Conservation (phyloP, 1,139 yeast genomes). For the Taphrina wiesneri region DNA sequence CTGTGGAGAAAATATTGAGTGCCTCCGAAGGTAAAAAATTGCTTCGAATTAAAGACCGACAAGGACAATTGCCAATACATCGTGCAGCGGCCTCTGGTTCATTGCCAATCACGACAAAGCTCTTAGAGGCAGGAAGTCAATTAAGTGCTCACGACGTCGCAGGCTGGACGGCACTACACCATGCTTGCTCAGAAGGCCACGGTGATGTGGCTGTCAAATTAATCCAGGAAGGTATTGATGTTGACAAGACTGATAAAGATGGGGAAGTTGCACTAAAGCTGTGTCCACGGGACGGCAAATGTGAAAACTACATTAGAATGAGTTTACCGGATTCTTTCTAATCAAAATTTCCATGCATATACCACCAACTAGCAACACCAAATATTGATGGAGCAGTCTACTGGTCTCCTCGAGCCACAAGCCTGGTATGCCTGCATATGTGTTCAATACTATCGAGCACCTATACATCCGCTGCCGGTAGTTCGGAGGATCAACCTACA, state of each 20-base stretch:
- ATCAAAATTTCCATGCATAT: not conserved
- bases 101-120: slow-evolving; percentile 54
- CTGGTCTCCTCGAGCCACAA: no score
- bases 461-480: no score
- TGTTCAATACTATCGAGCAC: no score
- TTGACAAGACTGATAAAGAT: slow-evolving; percentile 35
- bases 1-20: slow-evolving; percentile 24
- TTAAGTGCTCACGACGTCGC: slow-evolving; percentile 65
- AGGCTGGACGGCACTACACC: slow-evolving; percentile 88
- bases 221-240: slow-evolving; percentile 68
- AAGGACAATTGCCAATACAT: slow-evolving; percentile 68
- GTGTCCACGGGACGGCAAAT: slow-evolving; percentile 23
- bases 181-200: slow-evolving; percentile 89
- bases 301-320: slow-evolving; percentile 10
- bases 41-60: slow-evolving; percentile 58
- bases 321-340: slow-evolving; percentile 14
- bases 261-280: slow-evolving; percentile 31
- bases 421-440: no score
- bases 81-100: slow-evolving; percentile 84
- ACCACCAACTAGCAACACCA: no score
- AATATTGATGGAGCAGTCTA: no score
- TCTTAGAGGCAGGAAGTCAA: slow-evolving; percentile 60
- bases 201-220: slow-evolving; percentile 71
- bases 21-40: not conserved
- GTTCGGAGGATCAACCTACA: no score